phyloP scores from a whole-genome alignment of 2,329 filamentous ascomycete species.

The Botrytis medusae region DNA sequence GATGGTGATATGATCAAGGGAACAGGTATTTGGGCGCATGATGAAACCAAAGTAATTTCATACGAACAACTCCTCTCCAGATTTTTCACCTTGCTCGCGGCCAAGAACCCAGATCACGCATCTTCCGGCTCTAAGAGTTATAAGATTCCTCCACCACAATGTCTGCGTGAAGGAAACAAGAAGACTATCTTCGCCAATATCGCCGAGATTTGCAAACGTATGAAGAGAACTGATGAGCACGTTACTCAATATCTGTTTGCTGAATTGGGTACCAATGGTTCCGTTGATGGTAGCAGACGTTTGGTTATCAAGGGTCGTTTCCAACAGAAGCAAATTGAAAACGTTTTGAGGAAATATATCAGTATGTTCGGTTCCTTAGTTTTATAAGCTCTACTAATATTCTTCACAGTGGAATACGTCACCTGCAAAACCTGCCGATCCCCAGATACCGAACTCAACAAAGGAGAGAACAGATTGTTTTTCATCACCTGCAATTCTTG shows the following conservation, averaged over 20 bases:
- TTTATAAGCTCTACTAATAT: conserved; percentile 29
- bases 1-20: conserved; percentile 42
- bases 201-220: conserved; percentile 96
- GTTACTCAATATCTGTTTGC: conserved; percentile 96
- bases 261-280: conserved; percentile 95
- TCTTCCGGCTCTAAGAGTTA: conserved; percentile 89
- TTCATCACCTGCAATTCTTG: conserved; percentile 97
- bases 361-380: conserved; percentile 56
- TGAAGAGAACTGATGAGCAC: conserved; percentile 98
- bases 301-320: conserved; percentile 99
- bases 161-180: conserved; percentile 99
- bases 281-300: conserved; percentile 87
- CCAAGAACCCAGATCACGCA: conserved; percentile 95
- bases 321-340: conserved; percentile 99
- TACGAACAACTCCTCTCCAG: conserved; percentile 85
- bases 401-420: conserved; percentile 75
- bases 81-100: conserved; percentile 92
- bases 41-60: conserved; percentile 56
- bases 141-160: conserved; percentile 98
- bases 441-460: conserved; percentile 92
- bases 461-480: conserved; percentile 98
- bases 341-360: conserved; percentile 92
- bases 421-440: conserved; percentile 98
- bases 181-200: conserved; percentile 99
- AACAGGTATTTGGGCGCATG: conserved; percentile 42